Evolutionary conservation across 352 stramenopile genomes (phyloP).

Genomic region (Phytophthora hybrid): DNA sequence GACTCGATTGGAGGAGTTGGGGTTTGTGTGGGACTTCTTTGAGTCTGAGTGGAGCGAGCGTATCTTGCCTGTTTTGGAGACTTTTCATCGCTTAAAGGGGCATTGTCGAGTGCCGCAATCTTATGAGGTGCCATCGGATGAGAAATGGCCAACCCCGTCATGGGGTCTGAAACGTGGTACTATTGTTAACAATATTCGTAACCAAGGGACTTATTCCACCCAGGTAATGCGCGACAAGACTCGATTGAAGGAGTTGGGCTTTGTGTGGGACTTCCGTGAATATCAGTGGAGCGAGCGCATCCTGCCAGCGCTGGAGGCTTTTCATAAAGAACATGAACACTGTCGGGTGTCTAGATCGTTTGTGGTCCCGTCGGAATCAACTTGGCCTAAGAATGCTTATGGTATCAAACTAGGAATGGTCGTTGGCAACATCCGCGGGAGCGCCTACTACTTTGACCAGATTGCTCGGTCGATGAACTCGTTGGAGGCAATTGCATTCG

Average conservation of each 20-base stretch:
- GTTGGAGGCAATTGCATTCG: constrained; percentile 12
- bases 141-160: background rate
- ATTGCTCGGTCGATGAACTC: background rate
- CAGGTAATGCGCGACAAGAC: background rate
- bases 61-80: background rate
- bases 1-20: background rate
- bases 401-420: constrained; percentile 35
- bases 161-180: background rate
- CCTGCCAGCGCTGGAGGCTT: constrained; percentile 45
- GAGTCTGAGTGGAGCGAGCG: too few species aligned
- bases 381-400: constrained; percentile 41
- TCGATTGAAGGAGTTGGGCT: background rate
- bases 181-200: background rate
- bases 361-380: constrained; percentile 40
- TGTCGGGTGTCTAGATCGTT: constrained; percentile 37
- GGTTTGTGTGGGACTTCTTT: too few species aligned
- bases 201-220: background rate
- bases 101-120: background rate
- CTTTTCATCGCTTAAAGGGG: background rate
- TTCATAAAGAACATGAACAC: constrained; percentile 39
- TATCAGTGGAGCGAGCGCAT: constrained; percentile 30
- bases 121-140: background rate
- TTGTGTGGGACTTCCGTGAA: background rate
- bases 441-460: constrained; percentile 7
- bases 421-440: background rate